A percentile compares a stretch with the other conserved stretches of the same genome.
These are phyloP conservation scores for Cenchrus fungigraminus DNA, from an alignment of 176 grass and related monocot species.

Conservation along the genomic window DNA sequence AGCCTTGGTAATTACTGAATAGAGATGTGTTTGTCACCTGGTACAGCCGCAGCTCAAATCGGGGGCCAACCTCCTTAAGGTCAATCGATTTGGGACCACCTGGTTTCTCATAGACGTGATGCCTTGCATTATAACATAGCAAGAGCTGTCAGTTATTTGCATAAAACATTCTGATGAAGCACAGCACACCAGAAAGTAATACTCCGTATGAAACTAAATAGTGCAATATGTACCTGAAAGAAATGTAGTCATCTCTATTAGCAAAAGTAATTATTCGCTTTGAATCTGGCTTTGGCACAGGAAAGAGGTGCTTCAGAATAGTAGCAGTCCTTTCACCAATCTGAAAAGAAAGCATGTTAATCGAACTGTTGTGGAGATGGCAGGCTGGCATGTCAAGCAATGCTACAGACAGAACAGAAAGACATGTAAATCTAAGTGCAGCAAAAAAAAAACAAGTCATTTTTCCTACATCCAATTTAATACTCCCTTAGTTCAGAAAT, in stretches of 20 bases:
- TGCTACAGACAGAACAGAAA: not conserved
- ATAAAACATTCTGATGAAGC: not conserved
- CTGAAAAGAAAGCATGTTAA: slow-evolving; percentile 46
- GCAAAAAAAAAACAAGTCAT: not conserved
- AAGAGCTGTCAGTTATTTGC: not conserved
- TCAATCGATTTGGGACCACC: slow-evolving; percentile 77
- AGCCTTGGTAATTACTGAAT: not conserved
- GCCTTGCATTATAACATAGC: slow-evolving; percentile 49
- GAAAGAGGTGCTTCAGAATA: slow-evolving; percentile 95
- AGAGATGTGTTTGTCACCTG: slow-evolving; percentile 43
- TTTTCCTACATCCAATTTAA: not conserved
- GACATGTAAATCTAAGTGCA: not conserved
- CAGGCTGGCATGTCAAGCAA: not conserved
- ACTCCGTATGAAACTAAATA: not conserved
- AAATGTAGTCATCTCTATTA: slow-evolving; percentile 80
- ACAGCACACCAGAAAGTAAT: too few species aligned
- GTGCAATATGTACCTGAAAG: slow-evolving; percentile 71
- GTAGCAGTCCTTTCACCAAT: slow-evolving; percentile 80
- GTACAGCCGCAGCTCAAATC: slow-evolving; percentile 80
- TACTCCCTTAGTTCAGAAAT: too few species aligned
- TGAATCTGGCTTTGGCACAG: slow-evolving; percentile 76
- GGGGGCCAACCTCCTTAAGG: slow-evolving; percentile 83
- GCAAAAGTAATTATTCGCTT: slow-evolving; percentile 86
- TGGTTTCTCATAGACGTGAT: slow-evolving; percentile 84
- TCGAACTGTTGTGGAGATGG: not conserved